Percentiles rank a stretch among this genome's conserved stretches.
Conservation (phyloP, 2,329 filamentous ascomycete species). For the Aspergillus tanneri region DNA sequence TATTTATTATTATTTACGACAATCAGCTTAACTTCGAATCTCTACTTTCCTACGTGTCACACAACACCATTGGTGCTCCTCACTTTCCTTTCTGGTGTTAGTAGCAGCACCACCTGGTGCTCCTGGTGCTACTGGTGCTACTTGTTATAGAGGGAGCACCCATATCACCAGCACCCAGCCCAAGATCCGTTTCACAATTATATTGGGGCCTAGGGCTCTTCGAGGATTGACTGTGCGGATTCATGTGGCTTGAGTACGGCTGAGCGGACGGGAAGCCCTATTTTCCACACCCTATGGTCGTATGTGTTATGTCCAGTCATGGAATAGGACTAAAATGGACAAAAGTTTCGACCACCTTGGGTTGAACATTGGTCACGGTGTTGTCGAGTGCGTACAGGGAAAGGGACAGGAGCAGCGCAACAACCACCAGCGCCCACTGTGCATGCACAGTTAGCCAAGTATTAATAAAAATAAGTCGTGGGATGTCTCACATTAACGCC, state of each 20-base stretch:
- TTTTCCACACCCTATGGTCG: no score
- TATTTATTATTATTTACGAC: not conserved
- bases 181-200: not conserved
- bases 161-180: not conserved
- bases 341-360: conserved; percentile 39
- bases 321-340: conserved; percentile 37
- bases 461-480: not conserved
- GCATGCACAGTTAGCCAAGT: no score
- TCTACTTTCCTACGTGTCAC: not conserved
- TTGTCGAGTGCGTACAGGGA: conserved; percentile 7
- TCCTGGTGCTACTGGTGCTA: not conserved
- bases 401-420: not conserved
- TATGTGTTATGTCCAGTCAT: no score
- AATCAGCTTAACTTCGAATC: not conserved
- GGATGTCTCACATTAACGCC: not conserved
- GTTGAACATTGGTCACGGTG: conserved; percentile 39
- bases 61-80: not conserved
- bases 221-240: conserved; percentile 1
- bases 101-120: not conserved
- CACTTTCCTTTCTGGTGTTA: not conserved
- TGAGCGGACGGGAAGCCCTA: no score
- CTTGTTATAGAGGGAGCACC: not conserved
- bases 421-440: conserved; percentile 1
- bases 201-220: not conserved
- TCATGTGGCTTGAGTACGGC: no score